These are phyloP conservation scores for Talaromyces atroroseus DNA, from an alignment of 2,329 filamentous ascomycete species.

Conservation along the genomic window DNA sequence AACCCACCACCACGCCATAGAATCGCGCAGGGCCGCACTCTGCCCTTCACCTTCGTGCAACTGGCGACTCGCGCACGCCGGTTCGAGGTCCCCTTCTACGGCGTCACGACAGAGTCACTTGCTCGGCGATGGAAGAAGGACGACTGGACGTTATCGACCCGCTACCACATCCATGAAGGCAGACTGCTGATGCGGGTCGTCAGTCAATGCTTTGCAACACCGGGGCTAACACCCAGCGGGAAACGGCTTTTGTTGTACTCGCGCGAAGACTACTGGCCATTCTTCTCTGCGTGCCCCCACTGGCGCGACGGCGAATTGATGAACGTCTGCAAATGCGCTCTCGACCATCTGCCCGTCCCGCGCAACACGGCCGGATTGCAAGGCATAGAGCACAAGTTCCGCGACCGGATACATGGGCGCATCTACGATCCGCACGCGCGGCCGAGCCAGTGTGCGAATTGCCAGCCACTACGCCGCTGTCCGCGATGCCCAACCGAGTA, in stretches of 20 bases:
- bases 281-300: conserved; percentile 58
- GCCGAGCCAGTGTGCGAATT: conserved; percentile 47
- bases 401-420: conserved; percentile 24
- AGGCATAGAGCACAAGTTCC: conserved; percentile 38
- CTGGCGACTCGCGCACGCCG: conserved; percentile 48
- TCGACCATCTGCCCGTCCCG: conserved; percentile 51
- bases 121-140: conserved; percentile 51
- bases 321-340: conserved; percentile 56
- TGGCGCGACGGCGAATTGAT: conserved; percentile 59
- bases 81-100: conserved; percentile 42
- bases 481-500: conserved; percentile 60
- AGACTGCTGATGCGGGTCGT: conserved; percentile 55
- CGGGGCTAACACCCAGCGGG: conserved; percentile 47
- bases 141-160: conserved; percentile 52
- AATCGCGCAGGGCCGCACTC: conserved; percentile 49
- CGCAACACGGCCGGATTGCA: conserved; percentile 35
- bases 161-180: conserved; percentile 50
- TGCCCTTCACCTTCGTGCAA: conserved; percentile 56
- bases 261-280: conserved; percentile 56
- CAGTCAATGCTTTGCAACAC: conserved; percentile 49
- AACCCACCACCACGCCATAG: conserved; percentile 47
- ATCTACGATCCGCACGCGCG: conserved; percentile 40
- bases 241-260: conserved; percentile 55
- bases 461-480: conserved; percentile 56
- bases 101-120: conserved; percentile 44